phyloP scores from a whole-genome alignment of 768 basidiomycete genomes.

The Kwoniella dendrophila region DNA sequence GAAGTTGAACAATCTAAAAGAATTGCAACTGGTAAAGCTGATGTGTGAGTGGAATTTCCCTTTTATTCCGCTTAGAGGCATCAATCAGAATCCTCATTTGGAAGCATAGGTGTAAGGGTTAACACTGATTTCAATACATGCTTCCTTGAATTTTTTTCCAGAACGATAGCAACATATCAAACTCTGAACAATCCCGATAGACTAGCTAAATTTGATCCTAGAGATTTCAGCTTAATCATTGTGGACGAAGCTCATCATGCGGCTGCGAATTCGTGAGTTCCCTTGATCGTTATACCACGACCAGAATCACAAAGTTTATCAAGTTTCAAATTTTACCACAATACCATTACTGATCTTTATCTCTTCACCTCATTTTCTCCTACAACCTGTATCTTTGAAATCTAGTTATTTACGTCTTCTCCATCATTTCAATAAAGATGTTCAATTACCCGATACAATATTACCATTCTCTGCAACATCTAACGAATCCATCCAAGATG shows the following conservation, averaged over 20 bases:
- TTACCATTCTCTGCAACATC: slow-evolving; percentile 49
- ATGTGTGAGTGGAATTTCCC: slow-evolving; percentile 66
- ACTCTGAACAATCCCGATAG: slow-evolving; percentile 70
- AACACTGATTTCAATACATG: not conserved
- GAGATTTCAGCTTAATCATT: slow-evolving; percentile 70
- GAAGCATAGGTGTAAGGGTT: too few species aligned
- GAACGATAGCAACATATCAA: slow-evolving; percentile 58
- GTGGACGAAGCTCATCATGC: slow-evolving; percentile 96
- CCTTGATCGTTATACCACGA: not conserved
- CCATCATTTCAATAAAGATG: slow-evolving; percentile 73
- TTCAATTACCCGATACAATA: slow-evolving; percentile 53
- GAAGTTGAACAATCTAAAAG: slow-evolving; percentile 90
- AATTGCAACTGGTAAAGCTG: slow-evolving; percentile 74
- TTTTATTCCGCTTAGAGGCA: too few species aligned
- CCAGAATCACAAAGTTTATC: too few species aligned
- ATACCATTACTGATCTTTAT: not conserved
- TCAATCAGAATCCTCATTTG: not conserved
- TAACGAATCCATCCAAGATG: too few species aligned
- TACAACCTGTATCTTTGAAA: not conserved
- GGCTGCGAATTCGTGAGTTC: slow-evolving; percentile 80
- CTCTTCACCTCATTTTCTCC: not conserved
- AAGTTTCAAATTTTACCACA: not conserved
- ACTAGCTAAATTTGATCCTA: slow-evolving; percentile 74
- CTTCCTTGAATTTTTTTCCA: slow-evolving; percentile 26
- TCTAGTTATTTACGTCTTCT: slow-evolving; percentile 76